Evolutionary conservation across 495 filamentous ascomycete genomes (phyloP), one percentile per base, ranked within the genome.

Genomic region (Penicillium argentinense): DNA sequence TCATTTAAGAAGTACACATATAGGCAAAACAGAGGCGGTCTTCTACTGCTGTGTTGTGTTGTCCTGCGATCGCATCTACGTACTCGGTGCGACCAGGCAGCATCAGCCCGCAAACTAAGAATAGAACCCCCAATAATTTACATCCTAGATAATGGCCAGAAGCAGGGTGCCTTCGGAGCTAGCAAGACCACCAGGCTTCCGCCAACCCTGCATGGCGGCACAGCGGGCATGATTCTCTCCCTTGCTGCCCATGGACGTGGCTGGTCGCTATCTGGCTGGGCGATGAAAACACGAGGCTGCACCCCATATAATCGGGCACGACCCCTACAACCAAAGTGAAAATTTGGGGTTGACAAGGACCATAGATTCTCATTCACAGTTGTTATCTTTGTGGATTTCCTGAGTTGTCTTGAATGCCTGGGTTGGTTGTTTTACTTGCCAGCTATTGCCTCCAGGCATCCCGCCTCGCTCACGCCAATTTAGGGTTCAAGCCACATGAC

Each of bases 221-320:
- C 23, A 44, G 2, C 14, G 7, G 18, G 19, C 9, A 36, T 45
- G 47, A 4, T 22, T 32, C 29, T 27, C 30, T 42, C 57, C 57
- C 57, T 61, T 61, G 54, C 57, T 52, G 54, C 43, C 29, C 25
- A 45, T 28, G 11, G 42, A 26, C 19, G 47, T 45, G 57, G 57
- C 54, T 60, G 57, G 54, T 33, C 21, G n/a, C 30, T 29, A 24
- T 22, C 23, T 2, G 33, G 23, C 26, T 51, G 13, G 26, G 26
- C 13, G n/a, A 3, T 38, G 37, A 59, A 52, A 56, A 56, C 45
- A 53, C 19, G 46, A 49, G 55, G 55, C 48, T 48, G 36, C n/a
- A 16, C 25, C 39, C 1, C 25, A 41, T 41, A 41, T 41, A 28
- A 28, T 2, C 28, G 24, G 22, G 4, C 23, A 41, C 7, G 38